These are phyloP conservation scores for Chalciporus sp. DNA, from an alignment of 1,284 basidiomycete species.

Conservation along the genomic window DNA sequence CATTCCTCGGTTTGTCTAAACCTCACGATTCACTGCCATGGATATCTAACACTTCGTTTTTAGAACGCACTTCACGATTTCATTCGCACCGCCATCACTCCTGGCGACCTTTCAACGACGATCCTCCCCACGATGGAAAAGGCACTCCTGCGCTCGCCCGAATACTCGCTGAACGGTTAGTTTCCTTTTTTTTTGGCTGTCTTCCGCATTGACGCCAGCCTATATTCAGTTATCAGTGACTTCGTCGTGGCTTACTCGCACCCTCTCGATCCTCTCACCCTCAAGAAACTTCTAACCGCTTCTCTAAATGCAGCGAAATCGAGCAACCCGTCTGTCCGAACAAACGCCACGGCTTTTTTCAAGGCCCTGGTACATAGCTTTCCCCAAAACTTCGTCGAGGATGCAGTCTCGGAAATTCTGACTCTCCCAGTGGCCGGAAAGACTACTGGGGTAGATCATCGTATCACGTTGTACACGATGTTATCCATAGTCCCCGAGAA, in stretches of 20 bases:
- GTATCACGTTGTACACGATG: slow-evolving; percentile 81
- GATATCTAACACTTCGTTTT: slow-evolving; percentile 14
- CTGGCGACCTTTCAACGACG: slow-evolving; percentile 50
- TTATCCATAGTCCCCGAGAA: slow-evolving; percentile 59
- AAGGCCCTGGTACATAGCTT: slow-evolving; percentile 48
- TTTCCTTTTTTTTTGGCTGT: slow-evolving; percentile 1
- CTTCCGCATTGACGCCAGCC: slow-evolving; percentile 6
- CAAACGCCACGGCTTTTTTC: slow-evolving; percentile 64
- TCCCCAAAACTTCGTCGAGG: slow-evolving; percentile 35
- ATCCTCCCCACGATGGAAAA: slow-evolving; percentile 75
- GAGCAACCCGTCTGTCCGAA: slow-evolving; percentile 65
- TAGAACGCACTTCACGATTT: slow-evolving; percentile 63
- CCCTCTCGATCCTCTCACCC: slow-evolving; percentile 53
- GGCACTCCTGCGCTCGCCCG: slow-evolving; percentile 72
- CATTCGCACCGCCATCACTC: slow-evolving; percentile 51
- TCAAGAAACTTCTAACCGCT: slow-evolving; percentile 67
- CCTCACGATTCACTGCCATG: background rate
- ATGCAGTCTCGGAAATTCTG: slow-evolving; percentile 67
- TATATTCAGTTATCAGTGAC: slow-evolving; percentile 47
- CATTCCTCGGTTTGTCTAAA: slow-evolving; percentile 49
- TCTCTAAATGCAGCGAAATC: slow-evolving; percentile 79
- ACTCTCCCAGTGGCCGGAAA: slow-evolving; percentile 79
- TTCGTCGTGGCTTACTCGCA: slow-evolving; percentile 62
- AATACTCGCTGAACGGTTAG: slow-evolving; percentile 64
- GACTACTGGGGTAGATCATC: slow-evolving; percentile 84